These are phyloP conservation scores for Beverwykella pulmonaria DNA, from an alignment of 495 filamentous ascomycete genomes.

Conservation along the genomic window DNA sequence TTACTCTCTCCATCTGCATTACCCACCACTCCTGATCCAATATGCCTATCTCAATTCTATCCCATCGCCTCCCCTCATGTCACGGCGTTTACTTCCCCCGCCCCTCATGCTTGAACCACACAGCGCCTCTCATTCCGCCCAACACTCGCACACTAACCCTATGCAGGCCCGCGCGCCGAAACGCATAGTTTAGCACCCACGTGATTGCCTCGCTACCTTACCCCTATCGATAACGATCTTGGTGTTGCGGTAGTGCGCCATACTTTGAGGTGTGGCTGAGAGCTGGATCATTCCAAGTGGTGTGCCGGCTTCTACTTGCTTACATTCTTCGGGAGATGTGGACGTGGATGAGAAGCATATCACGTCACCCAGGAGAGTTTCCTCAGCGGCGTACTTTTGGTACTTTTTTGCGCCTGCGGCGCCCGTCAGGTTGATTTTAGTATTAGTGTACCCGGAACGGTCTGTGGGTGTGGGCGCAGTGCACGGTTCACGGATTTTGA, in stretches of 20 bases:
- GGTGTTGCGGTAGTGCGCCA: conserved; percentile 50
- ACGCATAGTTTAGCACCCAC: conserved; percentile 56
- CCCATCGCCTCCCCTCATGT: conserved; percentile 52
- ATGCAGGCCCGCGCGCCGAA: conserved; percentile 53
- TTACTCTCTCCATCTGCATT: conserved; percentile 8
- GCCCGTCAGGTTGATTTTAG: conserved; percentile 27
- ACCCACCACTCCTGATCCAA: conserved; percentile 54
- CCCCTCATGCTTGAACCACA: conserved; percentile 57
- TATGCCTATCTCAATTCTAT: conserved; percentile 50
- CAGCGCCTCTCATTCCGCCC: conserved; percentile 50
- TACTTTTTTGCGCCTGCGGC: conserved; percentile 31
- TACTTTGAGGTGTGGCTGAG: conserved; percentile 12
- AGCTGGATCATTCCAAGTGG: conserved; percentile 43
- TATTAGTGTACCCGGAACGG: conserved; percentile 26
- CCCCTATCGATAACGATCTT: conserved; percentile 52
- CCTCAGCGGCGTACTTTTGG: conserved; percentile 36
- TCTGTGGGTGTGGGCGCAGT: too few species aligned
- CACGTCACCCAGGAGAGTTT: conserved; percentile 47
- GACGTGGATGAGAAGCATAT: conserved; percentile 43
- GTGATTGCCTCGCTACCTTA: conserved; percentile 58
- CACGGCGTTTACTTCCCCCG: conserved; percentile 50
- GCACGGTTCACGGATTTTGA: conserved; percentile 56
- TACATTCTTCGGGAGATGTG: not conserved
- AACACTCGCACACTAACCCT: conserved; percentile 49
- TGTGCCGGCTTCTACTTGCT: conserved; percentile 1